phyloP scores from a whole-genome alignment of 1,284 basidiomycete genomes.

The Chondrostereum purpureum region DNA sequence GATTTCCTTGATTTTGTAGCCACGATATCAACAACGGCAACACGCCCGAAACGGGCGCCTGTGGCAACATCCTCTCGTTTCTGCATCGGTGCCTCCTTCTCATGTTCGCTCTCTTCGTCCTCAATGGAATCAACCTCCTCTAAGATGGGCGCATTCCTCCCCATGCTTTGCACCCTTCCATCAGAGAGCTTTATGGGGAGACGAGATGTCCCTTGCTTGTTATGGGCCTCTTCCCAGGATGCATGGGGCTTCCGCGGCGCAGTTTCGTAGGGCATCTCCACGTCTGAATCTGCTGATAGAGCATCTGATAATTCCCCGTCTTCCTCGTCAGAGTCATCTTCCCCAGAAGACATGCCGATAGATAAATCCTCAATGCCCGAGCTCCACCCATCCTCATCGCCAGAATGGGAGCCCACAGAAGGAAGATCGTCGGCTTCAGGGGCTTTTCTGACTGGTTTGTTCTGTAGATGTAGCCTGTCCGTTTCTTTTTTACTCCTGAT shows the following conservation, averaged over 20 bases:
- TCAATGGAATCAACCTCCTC: constrained; percentile 21
- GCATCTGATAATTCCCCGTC: constrained; percentile 1
- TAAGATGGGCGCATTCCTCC: constrained; percentile 29
- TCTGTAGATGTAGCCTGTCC: constrained; percentile 52
- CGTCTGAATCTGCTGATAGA: constrained; percentile 41
- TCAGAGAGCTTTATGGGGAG: constrained; percentile 83
- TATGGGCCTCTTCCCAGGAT: constrained; percentile 35
- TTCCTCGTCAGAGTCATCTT: constrained; percentile 13
- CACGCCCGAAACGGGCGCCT: constrained; percentile 75
- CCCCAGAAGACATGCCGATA: constrained; percentile 19
- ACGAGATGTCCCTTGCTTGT: constrained; percentile 51
- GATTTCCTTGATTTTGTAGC: constrained; percentile 59
- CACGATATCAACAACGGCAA: constrained; percentile 74
- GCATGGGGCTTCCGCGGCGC: constrained; percentile 45
- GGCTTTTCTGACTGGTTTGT: constrained; percentile 43
- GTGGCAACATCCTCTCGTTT: constrained; percentile 64
- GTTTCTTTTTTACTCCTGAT: constrained; percentile 76
- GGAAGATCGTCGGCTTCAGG: constrained; percentile 51
- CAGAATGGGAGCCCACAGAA: constrained; percentile 54
- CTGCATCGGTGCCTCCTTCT: constrained; percentile 35
- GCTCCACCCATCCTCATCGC: constrained; percentile 52
- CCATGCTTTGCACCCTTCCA: constrained; percentile 64
- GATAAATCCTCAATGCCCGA: constrained; percentile 27
- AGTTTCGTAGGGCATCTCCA: constrained; percentile 68
- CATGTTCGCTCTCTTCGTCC: constrained; percentile 33